Evolutionary conservation across 441 rosid species (phyloP), one percentile per base, ranked within the genome.

Genomic region (Gossypium schwendimanii): DNA sequence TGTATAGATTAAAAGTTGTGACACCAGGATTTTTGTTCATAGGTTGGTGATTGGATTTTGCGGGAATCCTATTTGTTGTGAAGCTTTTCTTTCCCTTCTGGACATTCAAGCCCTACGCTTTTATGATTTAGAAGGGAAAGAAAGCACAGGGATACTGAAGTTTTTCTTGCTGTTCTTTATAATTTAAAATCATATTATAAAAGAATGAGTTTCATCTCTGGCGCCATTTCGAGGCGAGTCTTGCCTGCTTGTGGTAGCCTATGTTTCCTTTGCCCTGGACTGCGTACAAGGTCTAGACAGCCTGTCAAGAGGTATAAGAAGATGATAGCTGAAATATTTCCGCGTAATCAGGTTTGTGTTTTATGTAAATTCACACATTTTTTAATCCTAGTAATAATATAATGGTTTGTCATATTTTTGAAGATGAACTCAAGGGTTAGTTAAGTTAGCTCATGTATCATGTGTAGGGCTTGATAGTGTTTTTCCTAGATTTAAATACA

Each of bases 291-390:
- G 85, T 93, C 99, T 68, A 87, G 98, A 76, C 99, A 95, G 84
- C 99, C 97, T 52, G 91, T 95, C 72, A 95, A 93, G 94, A 84
- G 99, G 85, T 95, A 93, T 81, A 93, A 93, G 97, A 93, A 95
- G 87, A 91, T 96, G 75, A 88, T 96, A 60, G 76, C 97, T 0
- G 88, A 89, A 66, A 89, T 93, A 70, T 96, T 93, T 78, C 99
- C 98, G 24, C 87, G 83, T 70, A 79, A 83, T 74, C 96, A 85
- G 98, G 99, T 95, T 80, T 28, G 82, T 44, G 4, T 26, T 67
- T 63, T 54, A 55, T 50, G 39, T 33, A 31, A 44, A 44, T 73
- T 15, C 5, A 31, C 41, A 44, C 21, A 21, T 47, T 67, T 41
- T 41, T 24, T 4, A 12, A 31, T 26, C 17, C 1, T 59, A 4